A percentile compares a stretch with the other conserved stretches of the same genome.
Evolutionary conservation across 805 yeast species (phyloP).

Genomic region (Starmerella gropengiesseri): DNA sequence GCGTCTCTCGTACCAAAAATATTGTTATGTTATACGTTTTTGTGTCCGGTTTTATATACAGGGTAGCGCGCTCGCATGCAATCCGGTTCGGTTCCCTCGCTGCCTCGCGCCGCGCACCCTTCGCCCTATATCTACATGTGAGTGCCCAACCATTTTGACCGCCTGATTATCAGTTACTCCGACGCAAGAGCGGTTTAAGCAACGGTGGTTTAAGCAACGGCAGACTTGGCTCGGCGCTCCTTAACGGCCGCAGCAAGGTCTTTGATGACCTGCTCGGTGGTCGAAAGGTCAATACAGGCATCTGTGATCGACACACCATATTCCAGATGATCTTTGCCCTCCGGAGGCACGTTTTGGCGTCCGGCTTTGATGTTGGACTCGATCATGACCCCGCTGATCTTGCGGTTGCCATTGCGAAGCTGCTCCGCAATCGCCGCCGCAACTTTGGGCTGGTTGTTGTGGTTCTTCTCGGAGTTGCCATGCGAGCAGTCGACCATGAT

Average conservation of each 20-base stretch:
- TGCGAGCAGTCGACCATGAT: constrained; percentile 97
- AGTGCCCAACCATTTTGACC: too few species aligned
- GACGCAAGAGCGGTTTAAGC: too few species aligned
- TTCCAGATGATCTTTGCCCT: constrained; percentile 59
- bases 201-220: too few species aligned
- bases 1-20: too few species aligned
- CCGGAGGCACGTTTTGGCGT: constrained; percentile 63
- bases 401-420: constrained; percentile 57
- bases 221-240: constrained; percentile 46
- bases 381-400: constrained; percentile 90
- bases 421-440: constrained; percentile 70
- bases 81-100: too few species aligned
- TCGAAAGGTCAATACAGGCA: constrained; percentile 88
- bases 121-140: too few species aligned
- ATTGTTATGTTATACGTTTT: too few species aligned
- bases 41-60: too few species aligned
- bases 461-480: constrained; percentile 87
- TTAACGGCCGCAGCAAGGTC: constrained; percentile 70
- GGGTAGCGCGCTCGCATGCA: too few species aligned
- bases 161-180: too few species aligned
- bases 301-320: constrained; percentile 97
- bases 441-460: constrained; percentile 86
- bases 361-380: constrained; percentile 89
- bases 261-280: constrained; percentile 61
- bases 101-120: too few species aligned